Base-by-base conservation (phyloP, 2,329 filamentous ascomycete species). In the Lachnellula willkommii region DNA sequence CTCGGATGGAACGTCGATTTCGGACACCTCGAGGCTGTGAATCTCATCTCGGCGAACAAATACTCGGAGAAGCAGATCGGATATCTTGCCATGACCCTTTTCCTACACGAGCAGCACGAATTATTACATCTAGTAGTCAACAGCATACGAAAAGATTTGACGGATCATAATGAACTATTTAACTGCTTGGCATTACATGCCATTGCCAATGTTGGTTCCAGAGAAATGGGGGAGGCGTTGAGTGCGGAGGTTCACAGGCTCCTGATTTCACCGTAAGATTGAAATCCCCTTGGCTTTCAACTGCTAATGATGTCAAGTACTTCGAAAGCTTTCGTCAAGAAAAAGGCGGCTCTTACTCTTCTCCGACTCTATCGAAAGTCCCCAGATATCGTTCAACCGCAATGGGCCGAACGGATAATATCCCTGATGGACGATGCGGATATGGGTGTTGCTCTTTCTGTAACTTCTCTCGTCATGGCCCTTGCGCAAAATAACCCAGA, bases 41-140 rank as follows among this genome's bases (percentile, higher is more conserved):
- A 97, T 70, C 83, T 99, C 68, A 95, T 99, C 65, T 96, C 93
- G 28, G 91, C 93, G 54, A 91, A 81, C 69, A 99, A 97, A 71
- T 99, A 97, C 75, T 97, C 93, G 22, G 94, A 99, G 73, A 99
- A 99, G 77, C 94, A 99, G 78, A 99, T 99, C 70, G 94, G 94
- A 54, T 99, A 99, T 71, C 81, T 99, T 66, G 94, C 94, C 52
- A 95, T 99, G 73, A 99, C 94, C 1, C 80, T 99, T 54, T 97
- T 99, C 74, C 79, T 99, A 42, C 94, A 99, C 73, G 94, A 99
- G 74, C 85, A 95, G 72, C 94, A 99, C 75, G 94, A 99, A 73
- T 80, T 99, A 61, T 77, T 99, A 61, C 94, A 97, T 72, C 75
- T 99, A 64, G 94, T 99, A 35, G 92, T 99, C 67, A 99, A 99